Base-by-base conservation (phyloP, 2,329 filamentous ascomycete species). In the Triangularia setosa region DNA sequence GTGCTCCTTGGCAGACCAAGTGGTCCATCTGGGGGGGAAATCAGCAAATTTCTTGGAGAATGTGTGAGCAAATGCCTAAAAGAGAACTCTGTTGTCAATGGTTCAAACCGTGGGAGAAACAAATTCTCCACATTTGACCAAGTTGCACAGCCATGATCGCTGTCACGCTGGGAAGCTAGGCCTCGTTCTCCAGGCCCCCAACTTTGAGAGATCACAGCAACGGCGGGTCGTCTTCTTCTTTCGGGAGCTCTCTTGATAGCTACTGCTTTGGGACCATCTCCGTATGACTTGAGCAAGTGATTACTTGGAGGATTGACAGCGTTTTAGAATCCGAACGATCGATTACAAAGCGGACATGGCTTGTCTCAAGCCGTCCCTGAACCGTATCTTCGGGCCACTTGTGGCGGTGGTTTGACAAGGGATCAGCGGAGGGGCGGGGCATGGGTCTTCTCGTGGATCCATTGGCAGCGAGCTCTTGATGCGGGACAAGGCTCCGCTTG, bases 341-440 rank as follows among this genome's bases (percentile, higher is more conserved):
- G 40, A 48, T 48, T 48, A 48, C 40, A 48, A 48, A 48, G 40
- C 40, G n/a, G 40, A 48, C 1, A 48, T 23, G 40, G 40, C 40
- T 27, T 54, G 52, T 55, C 44, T 52, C 52, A 55, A 18, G 23
- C 23, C 16, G 52, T 55, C 24, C 52, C 52, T 55, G 68, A 65
- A 69, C 68, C 68, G 61, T 63, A 64, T 62, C 48, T 58, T 40
- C 35, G 66, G 66, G 63, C 66, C 64, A 57, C 60, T 28, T 21
- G 64, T 40, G 23, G 52, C 6, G 21, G 12, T 23, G 48, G 21
- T 55, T 55, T 18, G 12, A 23, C 27, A 23, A 55, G 52, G 24
- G 52, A 44, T 56, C n/a, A 40, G 30, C 58, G 35, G 21, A 35
- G 18, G n/a, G 54, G 54, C 27, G 18, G 52, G 33, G 33, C 35